These are phyloP conservation scores for Sequoiadendron giganteum DNA, from an alignment of 75 land plant species.

Conservation along the genomic window DNA sequence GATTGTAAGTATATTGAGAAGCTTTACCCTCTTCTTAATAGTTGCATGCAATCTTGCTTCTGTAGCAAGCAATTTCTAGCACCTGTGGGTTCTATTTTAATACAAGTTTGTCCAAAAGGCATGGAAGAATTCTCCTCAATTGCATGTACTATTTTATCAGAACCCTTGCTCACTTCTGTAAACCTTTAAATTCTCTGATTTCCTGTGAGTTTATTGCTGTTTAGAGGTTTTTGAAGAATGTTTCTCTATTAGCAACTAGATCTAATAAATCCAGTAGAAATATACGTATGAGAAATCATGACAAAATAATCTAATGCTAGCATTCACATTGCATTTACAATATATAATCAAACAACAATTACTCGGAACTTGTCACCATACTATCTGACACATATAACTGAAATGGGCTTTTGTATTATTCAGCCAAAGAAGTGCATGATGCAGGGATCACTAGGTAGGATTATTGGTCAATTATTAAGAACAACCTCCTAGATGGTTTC, in stretches of 20 bases:
- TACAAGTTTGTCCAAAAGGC: not conserved
- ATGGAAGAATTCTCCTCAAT: not conserved
- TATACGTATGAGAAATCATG: too few relatives aligned
- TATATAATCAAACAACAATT: not conserved
- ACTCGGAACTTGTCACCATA: not conserved
- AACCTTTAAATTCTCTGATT: not conserved
- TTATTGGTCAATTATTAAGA: not conserved
- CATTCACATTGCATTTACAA: not conserved
- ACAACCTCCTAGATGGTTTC: not conserved
- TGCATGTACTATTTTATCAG: not conserved
- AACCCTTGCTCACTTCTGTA: not conserved
- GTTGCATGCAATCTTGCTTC: not conserved
- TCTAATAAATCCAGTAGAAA: not conserved
- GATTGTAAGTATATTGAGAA: too few relatives aligned
- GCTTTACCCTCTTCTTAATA: too few relatives aligned
- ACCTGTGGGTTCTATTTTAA: not conserved
- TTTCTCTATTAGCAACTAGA: not conserved
- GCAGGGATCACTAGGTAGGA: not conserved
- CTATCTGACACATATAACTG: not conserved
- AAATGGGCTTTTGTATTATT: not conserved
- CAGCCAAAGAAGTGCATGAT: not conserved
- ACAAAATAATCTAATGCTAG: not conserved
- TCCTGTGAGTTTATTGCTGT: not conserved
- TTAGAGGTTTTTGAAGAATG: not conserved
- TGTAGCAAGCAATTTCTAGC: not conserved